phyloP scores from a whole-genome alignment of 1,139 yeast species.

The Hyphopichia burtonii region DNA sequence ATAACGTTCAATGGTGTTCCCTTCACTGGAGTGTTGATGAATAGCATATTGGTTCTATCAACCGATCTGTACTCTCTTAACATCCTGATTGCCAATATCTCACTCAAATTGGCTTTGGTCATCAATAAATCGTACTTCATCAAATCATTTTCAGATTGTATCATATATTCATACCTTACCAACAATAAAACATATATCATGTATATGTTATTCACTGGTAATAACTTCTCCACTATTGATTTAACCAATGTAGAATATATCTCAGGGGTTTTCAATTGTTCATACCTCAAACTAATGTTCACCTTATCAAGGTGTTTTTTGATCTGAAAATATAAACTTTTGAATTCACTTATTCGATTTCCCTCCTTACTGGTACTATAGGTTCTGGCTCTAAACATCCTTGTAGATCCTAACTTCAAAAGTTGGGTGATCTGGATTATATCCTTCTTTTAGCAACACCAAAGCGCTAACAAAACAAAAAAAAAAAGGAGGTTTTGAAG shows the following conservation, averaged over 20 bases:
- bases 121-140: conserved; percentile 48
- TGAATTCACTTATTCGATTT: conserved; percentile 29
- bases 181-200: conserved; percentile 36
- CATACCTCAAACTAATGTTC: conserved; percentile 50
- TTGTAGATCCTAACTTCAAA: too few relatives aligned
- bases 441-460: too few relatives aligned
- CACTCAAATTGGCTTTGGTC: conserved; percentile 57
- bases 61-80: conserved; percentile 49
- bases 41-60: conserved; percentile 45
- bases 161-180: conserved; percentile 42
- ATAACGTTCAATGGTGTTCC: conserved; percentile 38
- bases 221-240: conserved; percentile 38
- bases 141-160: conserved; percentile 50
- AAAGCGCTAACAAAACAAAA: too few relatives aligned
- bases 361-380: background rate
- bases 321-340: conserved; percentile 36
- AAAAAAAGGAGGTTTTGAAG: too few relatives aligned
- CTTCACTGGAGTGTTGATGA: conserved; percentile 39
- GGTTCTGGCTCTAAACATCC: too few relatives aligned
- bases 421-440: background rate
- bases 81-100: conserved; percentile 52
- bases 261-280: conserved; percentile 56
- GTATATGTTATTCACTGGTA: conserved; percentile 8
- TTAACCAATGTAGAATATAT: conserved; percentile 49
- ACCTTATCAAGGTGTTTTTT: conserved; percentile 42